Evolutionary conservation across 805 yeast species (phyloP).

Genomic region (Tetrapisispora taiwanensis): DNA sequence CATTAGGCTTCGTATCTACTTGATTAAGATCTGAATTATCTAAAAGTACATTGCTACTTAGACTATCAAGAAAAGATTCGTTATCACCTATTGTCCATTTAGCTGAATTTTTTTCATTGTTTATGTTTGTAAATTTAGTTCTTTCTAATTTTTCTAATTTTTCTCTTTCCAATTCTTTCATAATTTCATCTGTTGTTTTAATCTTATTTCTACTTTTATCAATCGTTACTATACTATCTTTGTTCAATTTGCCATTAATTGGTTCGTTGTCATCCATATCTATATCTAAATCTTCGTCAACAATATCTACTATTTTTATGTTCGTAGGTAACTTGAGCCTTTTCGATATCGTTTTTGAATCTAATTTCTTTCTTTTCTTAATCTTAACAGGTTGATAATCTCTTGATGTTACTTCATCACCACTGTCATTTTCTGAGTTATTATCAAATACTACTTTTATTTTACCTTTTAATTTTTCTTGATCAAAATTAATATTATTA

Average conservation of each 20-base stretch:
- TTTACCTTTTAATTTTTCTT: constrained; percentile 1
- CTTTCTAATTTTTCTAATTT: constrained; percentile 15
- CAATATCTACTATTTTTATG: constrained; percentile 29
- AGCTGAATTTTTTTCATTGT: constrained; percentile 10
- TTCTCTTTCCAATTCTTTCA: constrained; percentile 30
- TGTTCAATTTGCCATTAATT: not conserved
- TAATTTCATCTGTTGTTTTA: constrained; percentile 22
- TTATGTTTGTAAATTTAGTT: constrained; percentile 8
- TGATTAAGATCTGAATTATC: not conserved
- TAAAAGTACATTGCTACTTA: constrained; percentile 9
- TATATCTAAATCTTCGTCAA: constrained; percentile 19
- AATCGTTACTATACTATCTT: constrained; percentile 14
- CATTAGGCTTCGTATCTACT: too few relatives aligned
- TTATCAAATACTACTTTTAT: constrained; percentile 18
- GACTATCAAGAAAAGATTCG: constrained; percentile 18
- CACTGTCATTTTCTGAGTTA: constrained; percentile 6
- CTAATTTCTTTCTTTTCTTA: constrained; percentile 32
- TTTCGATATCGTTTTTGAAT: constrained; percentile 14
- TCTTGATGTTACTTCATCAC: constrained; percentile 21
- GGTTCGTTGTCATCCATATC: constrained; percentile 24
- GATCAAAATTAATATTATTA: constrained; percentile 12
- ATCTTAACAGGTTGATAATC: constrained; percentile 33
- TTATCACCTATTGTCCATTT: constrained; percentile 35
- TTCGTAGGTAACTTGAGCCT: constrained; percentile 26
- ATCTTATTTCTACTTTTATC: constrained; percentile 6